Percentiles rank a stretch among this genome's conserved stretches.
phyloP scores from a whole-genome alignment of 2,329 filamentous ascomycete species.

The Chaetomium sp. region DNA sequence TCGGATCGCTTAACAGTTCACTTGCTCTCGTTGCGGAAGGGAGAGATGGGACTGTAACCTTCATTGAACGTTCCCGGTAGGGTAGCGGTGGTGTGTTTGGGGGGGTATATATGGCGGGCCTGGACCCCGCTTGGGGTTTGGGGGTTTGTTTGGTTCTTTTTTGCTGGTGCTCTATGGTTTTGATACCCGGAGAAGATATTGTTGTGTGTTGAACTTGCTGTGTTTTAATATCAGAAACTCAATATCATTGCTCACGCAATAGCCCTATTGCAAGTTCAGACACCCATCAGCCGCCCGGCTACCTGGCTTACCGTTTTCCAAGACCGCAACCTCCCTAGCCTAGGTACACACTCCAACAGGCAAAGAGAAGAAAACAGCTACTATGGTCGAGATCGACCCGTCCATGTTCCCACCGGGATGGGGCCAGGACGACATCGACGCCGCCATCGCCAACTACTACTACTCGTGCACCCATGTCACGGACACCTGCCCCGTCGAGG shows the following conservation, averaged over 20 bases:
- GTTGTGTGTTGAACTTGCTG: background rate
- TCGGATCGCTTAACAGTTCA: slow-evolving; percentile 7
- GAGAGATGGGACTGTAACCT: background rate
- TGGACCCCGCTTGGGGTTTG: background rate
- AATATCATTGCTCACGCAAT: too few relatives aligned
- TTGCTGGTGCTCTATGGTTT: background rate
- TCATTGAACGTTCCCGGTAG: background rate
- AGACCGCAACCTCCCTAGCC: background rate
- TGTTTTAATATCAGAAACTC: background rate
- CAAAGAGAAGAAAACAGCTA: background rate
- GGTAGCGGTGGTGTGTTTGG: background rate
- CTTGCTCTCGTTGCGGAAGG: background rate
- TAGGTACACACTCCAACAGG: background rate
- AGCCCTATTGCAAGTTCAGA: background rate
- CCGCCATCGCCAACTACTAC: slow-evolving; percentile 28
- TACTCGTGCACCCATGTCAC: slow-evolving; percentile 46
- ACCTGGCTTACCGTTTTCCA: background rate
- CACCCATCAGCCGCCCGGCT: background rate
- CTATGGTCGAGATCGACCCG: slow-evolving; percentile 23
- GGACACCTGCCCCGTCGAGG: slow-evolving; percentile 51
- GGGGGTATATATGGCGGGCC: slow-evolving; percentile 3
- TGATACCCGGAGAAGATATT: background rate
- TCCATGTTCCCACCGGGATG: slow-evolving; percentile 22
- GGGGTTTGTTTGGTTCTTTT: background rate
- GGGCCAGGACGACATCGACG: slow-evolving; percentile 19